Percentiles rank a stretch among this genome's conserved stretches.
Evolutionary conservation across 2,329 filamentous ascomycete genomes (phyloP).

Genomic region (Elsinoe arachidis): DNA sequence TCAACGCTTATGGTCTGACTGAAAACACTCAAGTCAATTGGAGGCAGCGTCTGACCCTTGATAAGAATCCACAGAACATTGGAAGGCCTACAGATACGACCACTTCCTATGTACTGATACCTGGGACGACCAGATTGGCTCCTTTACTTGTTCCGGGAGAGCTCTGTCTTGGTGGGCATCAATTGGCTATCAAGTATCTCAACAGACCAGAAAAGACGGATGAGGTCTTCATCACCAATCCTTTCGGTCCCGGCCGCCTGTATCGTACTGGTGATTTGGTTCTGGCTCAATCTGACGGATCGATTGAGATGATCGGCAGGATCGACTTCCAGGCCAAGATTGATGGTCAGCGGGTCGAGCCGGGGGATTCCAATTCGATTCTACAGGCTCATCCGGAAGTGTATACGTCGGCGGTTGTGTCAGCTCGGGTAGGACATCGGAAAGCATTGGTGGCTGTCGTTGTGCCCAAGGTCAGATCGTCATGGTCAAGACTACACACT

Average conservation of each 20-base stretch:
- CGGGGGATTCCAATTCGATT: constrained; percentile 14
- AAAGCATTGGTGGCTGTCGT: not conserved
- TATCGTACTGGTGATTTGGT: constrained; percentile 38
- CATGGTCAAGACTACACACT: not conserved
- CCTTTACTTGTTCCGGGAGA: constrained; percentile 28
- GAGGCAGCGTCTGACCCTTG: not conserved
- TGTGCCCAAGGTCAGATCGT: not conserved
- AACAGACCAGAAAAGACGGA: constrained; percentile 23
- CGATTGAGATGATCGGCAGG: constrained; percentile 59
- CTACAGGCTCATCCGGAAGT: not conserved
- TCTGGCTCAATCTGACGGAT: constrained; percentile 63
- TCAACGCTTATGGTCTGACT: not conserved
- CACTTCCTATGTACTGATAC: not conserved
- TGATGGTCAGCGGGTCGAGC: constrained; percentile 42
- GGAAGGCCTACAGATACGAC: not conserved
- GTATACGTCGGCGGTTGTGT: not conserved
- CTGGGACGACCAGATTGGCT: not conserved
- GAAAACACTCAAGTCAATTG: not conserved
- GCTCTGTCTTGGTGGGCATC: constrained; percentile 37
- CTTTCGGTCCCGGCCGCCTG: constrained; percentile 15
- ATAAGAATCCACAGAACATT: not conserved
- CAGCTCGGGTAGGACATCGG: not conserved
- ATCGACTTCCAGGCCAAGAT: constrained; percentile 72
- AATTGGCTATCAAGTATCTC: constrained; percentile 38
- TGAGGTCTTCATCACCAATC: constrained; percentile 25